A percentile compares a stretch with the other conserved stretches of the same genome.
Evolutionary conservation across 139 green algal genomes (phyloP).

Genomic region (Edaphochlamys debaryana): DNA sequence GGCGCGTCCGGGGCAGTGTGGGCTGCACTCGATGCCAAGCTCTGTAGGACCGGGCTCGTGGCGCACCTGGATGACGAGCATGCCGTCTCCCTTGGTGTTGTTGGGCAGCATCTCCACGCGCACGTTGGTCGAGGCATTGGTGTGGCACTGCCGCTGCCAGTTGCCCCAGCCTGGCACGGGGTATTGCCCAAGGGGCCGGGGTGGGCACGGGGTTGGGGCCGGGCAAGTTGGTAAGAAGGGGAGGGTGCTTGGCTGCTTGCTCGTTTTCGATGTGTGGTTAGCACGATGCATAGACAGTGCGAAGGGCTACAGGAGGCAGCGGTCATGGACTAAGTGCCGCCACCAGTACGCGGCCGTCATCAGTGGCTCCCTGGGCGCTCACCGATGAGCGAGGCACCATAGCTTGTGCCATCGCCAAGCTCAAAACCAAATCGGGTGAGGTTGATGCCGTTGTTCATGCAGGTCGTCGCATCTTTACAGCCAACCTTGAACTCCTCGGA

Average conservation of each 20-base stretch:
- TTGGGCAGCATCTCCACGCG: neutral
- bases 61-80: constrained; percentile 2
- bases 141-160: constrained; percentile 28
- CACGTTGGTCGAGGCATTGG: neutral
- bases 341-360: too few species aligned
- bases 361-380: neutral
- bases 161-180: neutral
- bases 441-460: constrained; percentile 1
- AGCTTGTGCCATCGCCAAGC: neutral
- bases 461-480: neutral
- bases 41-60: too few species aligned
- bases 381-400: neutral
- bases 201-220: neutral
- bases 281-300: neutral
- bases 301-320: neutral
- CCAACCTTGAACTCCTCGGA: neutral
- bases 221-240: neutral
- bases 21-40: too few species aligned
- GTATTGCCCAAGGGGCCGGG: too few species aligned
- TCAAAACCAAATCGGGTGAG: neutral
- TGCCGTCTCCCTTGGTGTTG: neutral
- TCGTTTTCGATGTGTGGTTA: neutral
- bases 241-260: neutral
- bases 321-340: too few species aligned
- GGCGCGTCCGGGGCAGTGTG: too few species aligned